Conservation (phyloP, 257 asterid species). For the Coffea canephora region DNA sequence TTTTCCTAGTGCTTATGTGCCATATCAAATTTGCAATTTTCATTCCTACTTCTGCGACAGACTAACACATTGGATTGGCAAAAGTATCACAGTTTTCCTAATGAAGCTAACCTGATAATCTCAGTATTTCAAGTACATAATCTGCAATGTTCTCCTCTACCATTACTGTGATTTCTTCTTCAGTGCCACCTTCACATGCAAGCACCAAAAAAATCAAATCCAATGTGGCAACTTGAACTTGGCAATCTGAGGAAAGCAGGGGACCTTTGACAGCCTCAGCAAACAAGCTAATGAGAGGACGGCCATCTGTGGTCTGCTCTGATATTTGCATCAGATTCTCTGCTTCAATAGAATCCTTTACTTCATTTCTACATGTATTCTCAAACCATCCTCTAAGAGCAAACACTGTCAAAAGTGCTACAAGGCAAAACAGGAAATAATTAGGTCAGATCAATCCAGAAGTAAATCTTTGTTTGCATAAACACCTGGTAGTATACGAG, state of each 20-base stretch:
- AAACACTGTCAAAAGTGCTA: constrained; percentile 83
- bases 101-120: constrained; percentile 63
- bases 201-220: constrained; percentile 58
- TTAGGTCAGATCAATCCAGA: constrained; percentile 2
- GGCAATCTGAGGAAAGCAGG: constrained; percentile 86
- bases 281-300: constrained; percentile 63
- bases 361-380: constrained; percentile 36
- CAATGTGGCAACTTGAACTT: constrained; percentile 78
- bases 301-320: constrained; percentile 44
- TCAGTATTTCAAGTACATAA: constrained; percentile 79
- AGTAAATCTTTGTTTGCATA: not conserved
- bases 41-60: not conserved
- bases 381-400: constrained; percentile 78
- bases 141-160: constrained; percentile 84
- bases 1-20: not conserved
- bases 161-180: constrained; percentile 53
- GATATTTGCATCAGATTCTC: constrained; percentile 56
- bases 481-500: constrained; percentile 1
- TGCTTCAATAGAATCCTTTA: constrained; percentile 39
- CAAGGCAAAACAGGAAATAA: constrained; percentile 26
- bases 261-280: constrained; percentile 95
- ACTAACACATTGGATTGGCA: not conserved
- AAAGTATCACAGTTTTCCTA: not conserved
- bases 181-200: constrained; percentile 48
- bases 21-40: not conserved